phyloP scores from a whole-genome alignment of 2,329 filamentous ascomycete genomes.

The Curvularia hawaiiensis region DNA sequence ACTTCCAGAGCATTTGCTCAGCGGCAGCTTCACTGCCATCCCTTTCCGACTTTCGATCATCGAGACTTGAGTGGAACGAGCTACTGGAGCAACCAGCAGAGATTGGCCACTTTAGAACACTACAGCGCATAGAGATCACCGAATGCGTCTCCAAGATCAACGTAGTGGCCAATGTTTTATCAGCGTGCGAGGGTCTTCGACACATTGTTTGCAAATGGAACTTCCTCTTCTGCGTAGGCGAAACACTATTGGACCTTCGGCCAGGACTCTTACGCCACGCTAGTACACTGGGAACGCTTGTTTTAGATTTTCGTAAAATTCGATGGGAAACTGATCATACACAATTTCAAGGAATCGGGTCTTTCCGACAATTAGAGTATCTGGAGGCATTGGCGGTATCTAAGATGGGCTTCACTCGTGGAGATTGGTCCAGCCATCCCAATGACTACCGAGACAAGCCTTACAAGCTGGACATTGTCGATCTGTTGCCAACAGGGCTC shows the following conservation, averaged over 20 bases:
- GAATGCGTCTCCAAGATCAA: conserved; percentile 21
- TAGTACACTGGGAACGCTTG: conserved; percentile 22
- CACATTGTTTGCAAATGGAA: conserved; percentile 33
- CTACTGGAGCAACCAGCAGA: not conserved
- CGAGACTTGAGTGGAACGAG: conserved; percentile 10
- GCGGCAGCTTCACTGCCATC: conserved; percentile 13
- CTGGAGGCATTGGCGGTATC: conserved; percentile 22
- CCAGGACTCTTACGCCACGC: conserved; percentile 19
- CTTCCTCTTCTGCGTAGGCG: not conserved
- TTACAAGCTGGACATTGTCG: not conserved
- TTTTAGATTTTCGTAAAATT: conserved; percentile 21
- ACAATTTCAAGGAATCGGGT: conserved; percentile 8
- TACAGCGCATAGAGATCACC: conserved; percentile 29
- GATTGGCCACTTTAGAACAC: conserved; percentile 6
- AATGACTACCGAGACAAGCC: too few species aligned
- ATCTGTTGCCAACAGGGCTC: conserved; percentile 19
- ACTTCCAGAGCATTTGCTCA: conserved; percentile 16
- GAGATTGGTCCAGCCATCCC: too few species aligned
- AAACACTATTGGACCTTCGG: conserved; percentile 14
- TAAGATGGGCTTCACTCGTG: conserved; percentile 12
- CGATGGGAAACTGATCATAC: not conserved
- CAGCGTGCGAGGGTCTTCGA: conserved; percentile 21
- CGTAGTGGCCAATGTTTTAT: conserved; percentile 13
- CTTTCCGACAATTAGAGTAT: conserved; percentile 13
- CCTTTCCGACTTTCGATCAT: conserved; percentile 23